Evolutionary conservation across 140 eudicot genomes (phyloP).

Genomic region (Erigeron philadelphicus): DNA sequence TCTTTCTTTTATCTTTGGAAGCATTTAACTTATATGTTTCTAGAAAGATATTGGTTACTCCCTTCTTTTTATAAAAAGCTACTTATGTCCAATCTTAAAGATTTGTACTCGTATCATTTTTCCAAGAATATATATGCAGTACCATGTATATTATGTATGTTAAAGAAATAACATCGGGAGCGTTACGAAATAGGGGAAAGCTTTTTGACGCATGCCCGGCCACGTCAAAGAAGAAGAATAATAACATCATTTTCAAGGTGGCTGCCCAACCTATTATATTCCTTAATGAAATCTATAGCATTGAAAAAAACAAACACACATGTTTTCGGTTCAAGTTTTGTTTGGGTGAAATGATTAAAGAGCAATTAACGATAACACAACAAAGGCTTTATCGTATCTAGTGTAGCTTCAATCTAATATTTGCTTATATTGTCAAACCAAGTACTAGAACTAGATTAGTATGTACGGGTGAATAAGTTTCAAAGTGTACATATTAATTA

Average conservation of each 20-base stretch:
- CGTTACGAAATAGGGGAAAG: constrained; percentile 34
- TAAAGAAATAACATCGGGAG: constrained; percentile 24
- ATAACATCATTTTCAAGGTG: constrained; percentile 35
- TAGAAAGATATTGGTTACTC: too few relatives aligned
- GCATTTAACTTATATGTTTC: too few relatives aligned
- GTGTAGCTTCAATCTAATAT: neutral
- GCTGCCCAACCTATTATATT: neutral
- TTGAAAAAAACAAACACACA: neutral
- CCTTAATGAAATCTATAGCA: neutral
- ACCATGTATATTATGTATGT: neutral
- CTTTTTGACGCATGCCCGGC: constrained; percentile 44
- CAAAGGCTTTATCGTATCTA: neutral
- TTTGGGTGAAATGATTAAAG: neutral
- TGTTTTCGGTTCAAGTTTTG: neutral
- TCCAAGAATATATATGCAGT: too few relatives aligned
- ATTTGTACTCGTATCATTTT: too few relatives aligned
- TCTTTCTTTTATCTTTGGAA: too few relatives aligned
- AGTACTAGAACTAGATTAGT: neutral
- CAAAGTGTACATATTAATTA: neutral
- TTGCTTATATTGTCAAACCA: neutral
- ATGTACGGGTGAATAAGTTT: too few relatives aligned
- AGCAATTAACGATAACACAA: neutral
- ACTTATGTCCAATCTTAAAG: too few relatives aligned
- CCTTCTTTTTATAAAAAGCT: too few relatives aligned
- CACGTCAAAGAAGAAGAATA: constrained; percentile 26